Percentiles rank a stretch among this genome's conserved stretches.
Evolutionary conservation across 305 asterid species (phyloP).

Genomic region (Plantago rigida): DNA sequence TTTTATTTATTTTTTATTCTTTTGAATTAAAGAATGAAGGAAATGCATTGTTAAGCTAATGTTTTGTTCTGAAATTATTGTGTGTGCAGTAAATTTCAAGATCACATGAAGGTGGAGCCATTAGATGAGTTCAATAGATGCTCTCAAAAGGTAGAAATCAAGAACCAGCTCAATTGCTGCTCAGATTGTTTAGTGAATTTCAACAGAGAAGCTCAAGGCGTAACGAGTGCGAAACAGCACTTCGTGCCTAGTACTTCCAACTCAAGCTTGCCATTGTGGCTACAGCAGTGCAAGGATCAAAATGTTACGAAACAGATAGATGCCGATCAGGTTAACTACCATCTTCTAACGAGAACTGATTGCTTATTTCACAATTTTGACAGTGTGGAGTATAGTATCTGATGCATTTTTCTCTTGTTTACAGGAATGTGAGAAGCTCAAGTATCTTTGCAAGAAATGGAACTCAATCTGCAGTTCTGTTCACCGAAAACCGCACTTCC

Average conservation of each 20-base stretch:
- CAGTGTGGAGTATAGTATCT: constrained; percentile 6
- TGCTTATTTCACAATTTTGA: background rate
- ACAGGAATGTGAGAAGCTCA: constrained; percentile 51
- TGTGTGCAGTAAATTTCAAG: constrained; percentile 36
- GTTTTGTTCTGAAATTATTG: background rate
- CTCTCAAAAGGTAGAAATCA: constrained; percentile 33
- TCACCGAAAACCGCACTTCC: constrained; percentile 58
- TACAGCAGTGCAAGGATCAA: constrained; percentile 65
- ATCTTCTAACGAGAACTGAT: background rate
- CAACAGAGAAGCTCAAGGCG: constrained; percentile 54
- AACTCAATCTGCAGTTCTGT: constrained; percentile 64
- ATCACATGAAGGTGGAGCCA: constrained; percentile 35
- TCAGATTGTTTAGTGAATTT: constrained; percentile 62
- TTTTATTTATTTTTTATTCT: background rate
- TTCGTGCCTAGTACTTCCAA: constrained; percentile 29
- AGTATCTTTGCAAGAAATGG: constrained; percentile 67
- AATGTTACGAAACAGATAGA: constrained; percentile 26
- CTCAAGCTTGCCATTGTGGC: constrained; percentile 80
- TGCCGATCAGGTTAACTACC: constrained; percentile 37
- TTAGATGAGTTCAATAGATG: constrained; percentile 42
- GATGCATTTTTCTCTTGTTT: constrained; percentile 17
- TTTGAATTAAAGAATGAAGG: background rate
- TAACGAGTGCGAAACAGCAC: constrained; percentile 27
- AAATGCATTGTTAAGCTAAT: constrained; percentile 1
- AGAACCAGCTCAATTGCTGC: constrained; percentile 63